These are phyloP conservation scores for Plectosphaerella sp. DNA, from an alignment of 2,329 filamentous ascomycete genomes.

Conservation along the genomic window DNA sequence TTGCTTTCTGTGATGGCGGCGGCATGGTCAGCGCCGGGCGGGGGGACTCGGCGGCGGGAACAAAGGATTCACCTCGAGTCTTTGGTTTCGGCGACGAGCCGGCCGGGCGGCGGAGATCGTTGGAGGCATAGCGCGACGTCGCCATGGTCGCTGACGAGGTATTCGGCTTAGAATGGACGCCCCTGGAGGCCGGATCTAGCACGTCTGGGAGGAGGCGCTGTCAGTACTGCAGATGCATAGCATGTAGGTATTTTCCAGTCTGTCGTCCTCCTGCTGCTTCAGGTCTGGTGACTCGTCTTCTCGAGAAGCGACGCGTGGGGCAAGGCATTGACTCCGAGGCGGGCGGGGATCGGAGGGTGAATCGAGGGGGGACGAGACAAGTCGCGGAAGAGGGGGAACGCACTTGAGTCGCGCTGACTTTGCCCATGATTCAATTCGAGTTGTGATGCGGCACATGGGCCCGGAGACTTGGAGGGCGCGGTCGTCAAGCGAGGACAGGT, in stretches of 20 bases:
- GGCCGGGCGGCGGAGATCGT: constrained; percentile 47
- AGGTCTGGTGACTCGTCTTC: background rate
- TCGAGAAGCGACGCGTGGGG: constrained; percentile 1
- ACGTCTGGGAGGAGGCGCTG: constrained; percentile 27
- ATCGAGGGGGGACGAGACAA: background rate
- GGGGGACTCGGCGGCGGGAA: background rate
- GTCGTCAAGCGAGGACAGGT: background rate
- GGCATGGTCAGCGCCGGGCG: constrained; percentile 11
- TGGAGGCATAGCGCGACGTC: constrained; percentile 38
- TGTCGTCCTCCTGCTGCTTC: background rate
- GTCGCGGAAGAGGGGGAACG: constrained; percentile 19
- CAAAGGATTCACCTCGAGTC: constrained; percentile 41
- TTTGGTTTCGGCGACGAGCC: constrained; percentile 51
- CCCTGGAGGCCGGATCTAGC: constrained; percentile 35
- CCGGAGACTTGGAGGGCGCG: constrained; percentile 8
- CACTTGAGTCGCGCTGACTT: constrained; percentile 38
- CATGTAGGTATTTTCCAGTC: background rate
- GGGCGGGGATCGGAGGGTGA: no score
- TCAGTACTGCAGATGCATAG: constrained; percentile 4
- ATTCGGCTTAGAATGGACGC: constrained; percentile 15
- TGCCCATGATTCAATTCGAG: constrained; percentile 44
- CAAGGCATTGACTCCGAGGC: no score
- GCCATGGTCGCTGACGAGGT: constrained; percentile 33
- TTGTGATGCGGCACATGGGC: constrained; percentile 38
- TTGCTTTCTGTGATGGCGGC: constrained; percentile 59